Evolutionary conservation across 306 rosid species (phyloP), one percentile per base, ranked within the genome.

Genomic region (Cucurbita argyrosperma): DNA sequence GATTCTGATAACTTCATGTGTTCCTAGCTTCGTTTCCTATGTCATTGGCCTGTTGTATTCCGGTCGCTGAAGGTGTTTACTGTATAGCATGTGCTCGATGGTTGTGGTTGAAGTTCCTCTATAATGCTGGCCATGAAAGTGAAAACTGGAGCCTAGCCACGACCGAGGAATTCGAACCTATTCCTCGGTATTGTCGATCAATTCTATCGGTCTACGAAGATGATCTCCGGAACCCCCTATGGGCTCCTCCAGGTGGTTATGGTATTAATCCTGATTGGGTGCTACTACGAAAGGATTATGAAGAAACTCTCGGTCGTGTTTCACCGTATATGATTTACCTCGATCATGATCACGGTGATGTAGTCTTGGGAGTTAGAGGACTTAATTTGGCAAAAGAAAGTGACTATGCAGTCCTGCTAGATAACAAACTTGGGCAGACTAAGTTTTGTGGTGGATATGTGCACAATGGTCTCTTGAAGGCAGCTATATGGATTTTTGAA

Each of bases 191-290:
- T 21, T 94, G 98, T 83, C 90, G 95, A 73, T 72, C 83, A 65
- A 90, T 94, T 53, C 85, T 91, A 54, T 84, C 97, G 0, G 85
- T 74, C 61, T 90, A 91, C 15, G 98, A 94, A 80, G 90, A 86
- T 15, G 92, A 94, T 83, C 84, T 94, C 11, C 80, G 85, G 6
- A 84, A 91, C 58, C 98, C 96, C 0, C 84, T 85, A 74, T 89
- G 92, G 92, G 96, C 93, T 67, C 98, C 98, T 0, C 82, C 90
- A 15, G 96, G 96, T 51, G 98, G 98, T 71, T 94, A 90, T 72
- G 90, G 92, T 38, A 82, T 94, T 61, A 79, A 94, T 77, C 95
- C 97, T 35, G 98, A 86, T 47, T 88, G 90, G 87, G 83, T 94
- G 37, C 15, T 89, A 72, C 72, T 88, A 55, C 84, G 92, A n/a